Conservation (phyloP, 345 rosid genomes). For the Adansonia digitata region DNA sequence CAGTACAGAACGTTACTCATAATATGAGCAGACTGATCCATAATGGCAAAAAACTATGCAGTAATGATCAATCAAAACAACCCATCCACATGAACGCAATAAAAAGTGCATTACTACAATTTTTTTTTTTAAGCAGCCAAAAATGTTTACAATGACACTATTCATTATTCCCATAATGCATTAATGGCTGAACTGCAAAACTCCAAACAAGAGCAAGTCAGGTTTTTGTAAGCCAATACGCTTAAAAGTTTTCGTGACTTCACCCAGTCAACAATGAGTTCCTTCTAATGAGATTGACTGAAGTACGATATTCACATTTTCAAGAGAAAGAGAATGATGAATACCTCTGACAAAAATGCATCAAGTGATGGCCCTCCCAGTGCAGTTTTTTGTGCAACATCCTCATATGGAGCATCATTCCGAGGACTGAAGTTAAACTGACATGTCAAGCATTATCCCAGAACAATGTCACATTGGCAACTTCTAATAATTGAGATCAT, state of each 20-base stretch:
- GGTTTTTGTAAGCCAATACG: conserved; percentile 7
- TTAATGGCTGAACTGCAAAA: too few relatives aligned
- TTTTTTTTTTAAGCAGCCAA: not conserved
- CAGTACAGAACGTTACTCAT: conserved; percentile 15
- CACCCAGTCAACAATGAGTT: not conserved
- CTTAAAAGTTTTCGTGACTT: not conserved
- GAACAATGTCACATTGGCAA: conserved; percentile 8
- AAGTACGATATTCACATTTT: not conserved
- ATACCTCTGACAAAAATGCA: conserved; percentile 83
- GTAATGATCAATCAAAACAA: not conserved
- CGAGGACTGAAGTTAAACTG: conserved; percentile 60
- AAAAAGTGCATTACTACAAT: not conserved
- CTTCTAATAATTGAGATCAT: not conserved
- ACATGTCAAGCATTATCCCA: conserved; percentile 2
- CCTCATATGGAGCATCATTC: conserved; percentile 72
- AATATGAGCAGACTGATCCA: not conserved
- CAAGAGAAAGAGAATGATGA: not conserved
- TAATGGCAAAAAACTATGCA: not conserved
- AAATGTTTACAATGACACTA: not conserved
- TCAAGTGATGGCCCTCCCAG: conserved; percentile 60
- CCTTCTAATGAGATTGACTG: not conserved
- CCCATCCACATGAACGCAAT: not conserved
- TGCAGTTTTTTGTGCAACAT: conserved; percentile 62
- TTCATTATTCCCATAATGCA: not conserved
- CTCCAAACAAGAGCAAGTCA: not conserved